Base-by-base conservation (phyloP, 202 grass and related monocot genomes). In the Elaeis oleifera region DNA sequence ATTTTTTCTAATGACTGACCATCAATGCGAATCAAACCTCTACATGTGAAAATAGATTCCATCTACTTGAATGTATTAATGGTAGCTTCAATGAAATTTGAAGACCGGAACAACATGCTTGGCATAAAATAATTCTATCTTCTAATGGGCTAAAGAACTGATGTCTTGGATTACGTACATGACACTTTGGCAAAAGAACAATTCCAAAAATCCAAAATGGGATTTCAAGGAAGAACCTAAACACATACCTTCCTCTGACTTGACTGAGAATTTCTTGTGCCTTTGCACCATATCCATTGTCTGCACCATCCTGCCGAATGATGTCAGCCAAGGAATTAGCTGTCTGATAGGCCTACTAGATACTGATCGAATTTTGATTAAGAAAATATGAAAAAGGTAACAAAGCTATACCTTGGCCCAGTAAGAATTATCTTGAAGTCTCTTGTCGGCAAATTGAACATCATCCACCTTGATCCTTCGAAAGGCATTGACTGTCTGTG, bases 261-360 rank as follows among this genome's bases (percentile, higher is more conserved):
- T 92, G 94, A 16, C 89, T 85, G 81, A 92, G 94, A 72, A 99
- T 23, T 79, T 89, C 84, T 71, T 92, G 88, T 51, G 94, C 88
- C 76, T 99, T 99, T 7, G 88, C 94, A 51, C 94, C 88, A 2
- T 92, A 99, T 61, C 94, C 88, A 71, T 32, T 72, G 11, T 99
- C 84, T 3, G 94, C 94, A 26, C 94, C 94, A 17, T 65, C 65
- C 94, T 99, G 58, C 18, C 50, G 50, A 17, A 48, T 65, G 15
- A 57, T 5, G 59, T 29, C 19, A 36, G 5, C 44, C 44, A 39
- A 9, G 57, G n/a, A 70, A 58, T 16, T 18, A 50, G 11, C 32
- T 1, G 50, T 67, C 19, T 60, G 63, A 27, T 1, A 6, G 22
- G 32, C 23, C 11, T 23, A 48, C 36, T 22, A 58, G 6, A 52